These are phyloP conservation scores for Penicillium sp. DNA, from an alignment of 2,329 filamentous ascomycete genomes.

Conservation along the genomic window DNA sequence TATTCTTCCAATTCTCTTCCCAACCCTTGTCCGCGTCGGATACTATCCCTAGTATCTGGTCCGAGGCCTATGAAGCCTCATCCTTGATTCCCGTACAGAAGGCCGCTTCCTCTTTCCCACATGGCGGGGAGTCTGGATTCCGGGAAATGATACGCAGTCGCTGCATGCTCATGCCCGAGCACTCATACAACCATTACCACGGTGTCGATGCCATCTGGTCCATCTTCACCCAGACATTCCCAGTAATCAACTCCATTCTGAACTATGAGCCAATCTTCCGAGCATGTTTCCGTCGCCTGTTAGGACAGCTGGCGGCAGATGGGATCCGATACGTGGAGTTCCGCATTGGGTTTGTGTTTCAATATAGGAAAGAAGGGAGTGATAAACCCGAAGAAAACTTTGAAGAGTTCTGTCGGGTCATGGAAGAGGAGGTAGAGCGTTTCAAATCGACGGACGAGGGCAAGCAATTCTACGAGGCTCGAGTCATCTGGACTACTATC, in stretches of 20 bases:
- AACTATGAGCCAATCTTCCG: conserved; percentile 92
- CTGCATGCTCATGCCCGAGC: conserved; percentile 71
- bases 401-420: conserved; percentile 69
- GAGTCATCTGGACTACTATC: conserved; percentile 82
- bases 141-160: conserved; percentile 75
- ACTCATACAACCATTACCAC: conserved; percentile 79
- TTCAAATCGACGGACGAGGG: conserved; percentile 76
- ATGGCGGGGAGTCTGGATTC: conserved; percentile 73
- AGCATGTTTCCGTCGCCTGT: conserved; percentile 71
- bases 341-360: conserved; percentile 72
- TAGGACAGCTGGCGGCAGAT: conserved; percentile 74
- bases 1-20: conserved; percentile 67
- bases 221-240: conserved; percentile 78
- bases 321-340: conserved; percentile 86
- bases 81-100: conserved; percentile 62
- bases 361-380: conserved; percentile 68
- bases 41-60: conserved; percentile 65
- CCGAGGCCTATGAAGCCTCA: conserved; percentile 61
- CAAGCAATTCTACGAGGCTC: conserved; percentile 78
- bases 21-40: conserved; percentile 49
- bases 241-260: conserved; percentile 72
- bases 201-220: conserved; percentile 83
- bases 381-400: conserved; percentile 71
- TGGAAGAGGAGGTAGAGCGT: conserved; percentile 75
- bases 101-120: conserved; percentile 75